These are phyloP conservation scores for Backusella tuberculispora DNA, from an alignment of 192 early-diverging fungal genomes.

Conservation along the genomic window DNA sequence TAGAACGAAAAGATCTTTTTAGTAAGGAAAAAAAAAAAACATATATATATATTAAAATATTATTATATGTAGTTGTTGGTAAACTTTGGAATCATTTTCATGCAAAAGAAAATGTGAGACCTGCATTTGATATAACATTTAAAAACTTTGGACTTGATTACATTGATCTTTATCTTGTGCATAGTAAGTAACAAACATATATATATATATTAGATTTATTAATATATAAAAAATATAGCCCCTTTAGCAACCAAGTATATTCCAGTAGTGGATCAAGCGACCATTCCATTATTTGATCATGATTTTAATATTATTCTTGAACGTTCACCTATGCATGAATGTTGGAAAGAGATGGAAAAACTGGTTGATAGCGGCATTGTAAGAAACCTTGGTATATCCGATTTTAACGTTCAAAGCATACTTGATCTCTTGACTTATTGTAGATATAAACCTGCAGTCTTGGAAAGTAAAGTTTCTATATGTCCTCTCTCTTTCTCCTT, in stretches of 20 bases:
- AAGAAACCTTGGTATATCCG: constrained; percentile 71
- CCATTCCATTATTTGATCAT: constrained; percentile 41
- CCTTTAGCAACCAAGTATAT: constrained; percentile 56
- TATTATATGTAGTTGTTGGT: constrained; percentile 28
- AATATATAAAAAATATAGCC: constrained; percentile 15
- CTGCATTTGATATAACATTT: constrained; percentile 56
- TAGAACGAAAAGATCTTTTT: constrained; percentile 27
- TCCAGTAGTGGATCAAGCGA: constrained; percentile 45
- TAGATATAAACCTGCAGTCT: constrained; percentile 66
- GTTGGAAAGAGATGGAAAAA: constrained; percentile 75
- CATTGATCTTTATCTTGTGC: constrained; percentile 72
- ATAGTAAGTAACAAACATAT: constrained; percentile 45
- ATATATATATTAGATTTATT: not conserved
- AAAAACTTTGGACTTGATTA: constrained; percentile 57
- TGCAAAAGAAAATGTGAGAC: constrained; percentile 50
- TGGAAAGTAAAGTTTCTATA: constrained; percentile 48
- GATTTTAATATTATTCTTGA: constrained; percentile 40
- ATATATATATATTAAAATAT: not conserved
- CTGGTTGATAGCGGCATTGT: constrained; percentile 61
- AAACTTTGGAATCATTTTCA: constrained; percentile 71
- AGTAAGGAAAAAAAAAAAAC: not conserved
- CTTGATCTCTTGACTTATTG: constrained; percentile 62
- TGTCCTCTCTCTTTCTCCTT: no score
- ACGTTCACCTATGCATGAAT: constrained; percentile 56
- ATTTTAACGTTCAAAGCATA: constrained; percentile 53